Evolutionary conservation across 441 rosid genomes (phyloP).

Genomic region (Omphalea diandra): DNA sequence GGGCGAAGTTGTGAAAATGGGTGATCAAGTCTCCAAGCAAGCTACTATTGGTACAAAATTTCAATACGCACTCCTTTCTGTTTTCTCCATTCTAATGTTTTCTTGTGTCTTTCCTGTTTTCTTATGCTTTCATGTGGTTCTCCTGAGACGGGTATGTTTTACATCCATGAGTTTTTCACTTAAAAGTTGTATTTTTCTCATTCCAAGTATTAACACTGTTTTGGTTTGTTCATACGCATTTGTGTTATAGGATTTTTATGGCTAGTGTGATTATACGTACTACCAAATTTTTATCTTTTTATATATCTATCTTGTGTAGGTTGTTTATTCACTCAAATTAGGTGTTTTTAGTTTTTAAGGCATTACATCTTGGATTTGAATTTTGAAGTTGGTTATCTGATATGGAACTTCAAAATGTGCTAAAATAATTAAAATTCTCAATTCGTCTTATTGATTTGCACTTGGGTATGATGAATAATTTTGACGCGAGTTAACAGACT

Average conservation of each 20-base stretch:
- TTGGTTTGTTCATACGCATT: too few species aligned
- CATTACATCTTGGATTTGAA: neutral
- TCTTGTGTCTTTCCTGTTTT: neutral
- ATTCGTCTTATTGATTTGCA: neutral
- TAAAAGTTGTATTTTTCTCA: neutral
- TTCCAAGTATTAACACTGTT: neutral
- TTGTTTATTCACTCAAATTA: neutral
- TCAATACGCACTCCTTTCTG: neutral
- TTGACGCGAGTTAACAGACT: neutral
- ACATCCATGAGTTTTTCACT: neutral
- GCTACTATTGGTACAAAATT: slow-evolving; percentile 80
- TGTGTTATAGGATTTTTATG: neutral
- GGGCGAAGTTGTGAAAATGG: slow-evolving; percentile 75
- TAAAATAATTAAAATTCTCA: neutral
- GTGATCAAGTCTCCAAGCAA: slow-evolving; percentile 79
- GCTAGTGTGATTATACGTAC: too few species aligned
- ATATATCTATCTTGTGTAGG: neutral
- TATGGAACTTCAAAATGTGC: neutral
- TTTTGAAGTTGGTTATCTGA: neutral
- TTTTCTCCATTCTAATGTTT: neutral
- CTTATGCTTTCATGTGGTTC: neutral
- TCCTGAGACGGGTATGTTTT: neutral
- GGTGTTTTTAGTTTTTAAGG: neutral
- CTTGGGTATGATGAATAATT: neutral
- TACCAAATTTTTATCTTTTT: neutral